phyloP scores from a whole-genome alignment of 106 monocot genomes.

The Hemerocallis citrina region DNA sequence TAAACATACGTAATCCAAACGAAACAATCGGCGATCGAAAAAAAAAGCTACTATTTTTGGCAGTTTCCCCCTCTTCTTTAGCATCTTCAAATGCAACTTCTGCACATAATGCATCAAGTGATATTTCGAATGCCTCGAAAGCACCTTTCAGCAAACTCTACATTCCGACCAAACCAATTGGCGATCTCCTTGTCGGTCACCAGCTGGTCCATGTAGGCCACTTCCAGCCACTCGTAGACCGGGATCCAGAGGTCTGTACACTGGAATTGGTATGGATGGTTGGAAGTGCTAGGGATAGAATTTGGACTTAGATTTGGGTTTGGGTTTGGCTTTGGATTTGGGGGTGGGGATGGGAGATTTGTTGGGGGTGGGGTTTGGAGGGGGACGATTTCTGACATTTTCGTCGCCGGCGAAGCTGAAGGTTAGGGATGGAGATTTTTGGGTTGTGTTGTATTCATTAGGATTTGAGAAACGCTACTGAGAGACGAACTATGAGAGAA shows the following conservation, averaged over 20 bases:
- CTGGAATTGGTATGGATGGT: constrained; percentile 52
- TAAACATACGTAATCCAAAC: no score
- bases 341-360: no score
- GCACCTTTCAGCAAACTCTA: constrained; percentile 36
- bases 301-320: constrained; percentile 17
- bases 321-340: no score
- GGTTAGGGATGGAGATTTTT: no score
- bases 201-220: constrained; percentile 36
- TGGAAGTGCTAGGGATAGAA: constrained; percentile 3
- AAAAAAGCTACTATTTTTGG: constrained; percentile 36
- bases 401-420: no score
- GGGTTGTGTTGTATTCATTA: no score
- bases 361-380: no score
- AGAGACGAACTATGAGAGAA: no score
- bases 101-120: constrained; percentile 78
- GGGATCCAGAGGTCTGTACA: constrained; percentile 71
- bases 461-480: no score
- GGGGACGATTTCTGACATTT: no score
- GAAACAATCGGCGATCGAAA: neutral
- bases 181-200: constrained; percentile 44
- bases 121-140: constrained; percentile 52
- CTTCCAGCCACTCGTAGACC: constrained; percentile 65
- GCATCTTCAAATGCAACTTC: constrained; percentile 62
- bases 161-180: constrained; percentile 50
- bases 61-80: constrained; percentile 61